A percentile compares a stretch with the other conserved stretches of the same genome.
Conservation (phyloP, 2,329 filamentous ascomycete species). For the Talaromyces marneffei region DNA sequence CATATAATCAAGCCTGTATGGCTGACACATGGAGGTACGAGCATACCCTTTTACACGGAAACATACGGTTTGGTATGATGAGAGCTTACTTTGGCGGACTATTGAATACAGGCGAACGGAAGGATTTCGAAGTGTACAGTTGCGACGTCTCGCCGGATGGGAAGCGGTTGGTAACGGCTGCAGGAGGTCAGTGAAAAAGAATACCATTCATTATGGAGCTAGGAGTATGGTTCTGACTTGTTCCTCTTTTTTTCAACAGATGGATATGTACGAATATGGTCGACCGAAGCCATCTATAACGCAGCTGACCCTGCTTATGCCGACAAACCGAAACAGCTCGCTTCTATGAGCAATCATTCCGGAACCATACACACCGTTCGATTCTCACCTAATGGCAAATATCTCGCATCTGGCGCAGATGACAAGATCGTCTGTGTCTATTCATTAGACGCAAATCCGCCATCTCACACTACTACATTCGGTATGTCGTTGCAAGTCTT, state of each 20-base stretch:
- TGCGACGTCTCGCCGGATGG: constrained; percentile 96
- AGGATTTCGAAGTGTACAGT: constrained; percentile 97
- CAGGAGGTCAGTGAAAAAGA: constrained; percentile 69
- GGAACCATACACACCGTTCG: constrained; percentile 96
- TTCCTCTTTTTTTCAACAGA: constrained; percentile 47
- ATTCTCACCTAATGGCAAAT: constrained; percentile 91
- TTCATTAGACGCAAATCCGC: constrained; percentile 74
- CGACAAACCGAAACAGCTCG: constrained; percentile 81
- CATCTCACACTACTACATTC: constrained; percentile 70
- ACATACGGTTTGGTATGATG: neutral
- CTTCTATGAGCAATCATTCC: constrained; percentile 96
- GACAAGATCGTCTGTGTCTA: constrained; percentile 99
- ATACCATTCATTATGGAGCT: neutral
- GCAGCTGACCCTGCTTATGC: constrained; percentile 65
- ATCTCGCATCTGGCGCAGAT: constrained; percentile 92
- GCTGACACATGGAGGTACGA: constrained; percentile 82
- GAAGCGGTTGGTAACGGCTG: constrained; percentile 82
- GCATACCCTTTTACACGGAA: neutral
- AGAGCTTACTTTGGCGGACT: neutral
- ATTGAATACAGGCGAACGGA: constrained; percentile 68
- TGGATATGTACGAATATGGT: constrained; percentile 96
- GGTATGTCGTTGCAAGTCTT: constrained; percentile 47
- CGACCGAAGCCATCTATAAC: constrained; percentile 85
- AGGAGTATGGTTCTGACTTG: neutral
- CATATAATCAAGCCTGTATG: constrained; percentile 90